Conservation (phyloP, 2,329 filamentous ascomycete genomes). For the Macroventuria anomochaeta region DNA sequence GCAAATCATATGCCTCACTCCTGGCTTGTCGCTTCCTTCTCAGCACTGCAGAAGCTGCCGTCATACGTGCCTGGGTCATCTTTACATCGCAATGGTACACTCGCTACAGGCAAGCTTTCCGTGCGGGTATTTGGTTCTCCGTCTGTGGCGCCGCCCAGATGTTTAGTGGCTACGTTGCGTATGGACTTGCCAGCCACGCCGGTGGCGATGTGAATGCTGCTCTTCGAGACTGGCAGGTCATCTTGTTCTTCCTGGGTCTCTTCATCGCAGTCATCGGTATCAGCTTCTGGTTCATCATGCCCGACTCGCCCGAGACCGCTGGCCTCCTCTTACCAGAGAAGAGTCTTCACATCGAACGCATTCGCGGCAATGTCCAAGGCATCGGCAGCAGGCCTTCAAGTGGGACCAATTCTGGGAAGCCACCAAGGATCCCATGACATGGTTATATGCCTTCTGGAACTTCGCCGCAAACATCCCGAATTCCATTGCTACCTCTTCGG, state of each 20-base stretch:
- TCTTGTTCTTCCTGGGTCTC: slow-evolving; percentile 48
- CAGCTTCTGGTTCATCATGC: slow-evolving; percentile 51
- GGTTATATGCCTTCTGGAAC: slow-evolving; percentile 46
- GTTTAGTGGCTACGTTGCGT: slow-evolving; percentile 44
- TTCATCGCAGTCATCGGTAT: slow-evolving; percentile 53
- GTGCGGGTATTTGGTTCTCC: slow-evolving; percentile 34
- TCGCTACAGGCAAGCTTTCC: slow-evolving; percentile 24
- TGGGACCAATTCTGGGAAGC: slow-evolving; percentile 46
- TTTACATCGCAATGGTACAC: slow-evolving; percentile 27
- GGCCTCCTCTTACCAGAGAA: slow-evolving; percentile 37
- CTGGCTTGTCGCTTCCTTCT: slow-evolving; percentile 29
- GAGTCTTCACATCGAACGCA: slow-evolving; percentile 40
- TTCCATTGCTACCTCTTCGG: slow-evolving; percentile 49
- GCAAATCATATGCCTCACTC: slow-evolving; percentile 28
- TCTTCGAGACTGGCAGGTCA: slow-evolving; percentile 48
- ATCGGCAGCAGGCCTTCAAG: slow-evolving; percentile 48
- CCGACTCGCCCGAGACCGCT: slow-evolving; percentile 40
- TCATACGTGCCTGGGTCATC: slow-evolving; percentile 30
- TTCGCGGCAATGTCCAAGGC: slow-evolving; percentile 47
- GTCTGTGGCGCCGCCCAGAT: slow-evolving; percentile 29
- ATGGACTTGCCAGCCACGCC: slow-evolving; percentile 54
- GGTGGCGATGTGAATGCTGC: slow-evolving; percentile 54
- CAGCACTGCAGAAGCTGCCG: slow-evolving; percentile 30
- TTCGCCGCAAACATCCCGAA: slow-evolving; percentile 50
- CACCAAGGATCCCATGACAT: slow-evolving; percentile 45